A percentile compares a stretch with the other conserved stretches of the same genome.
phyloP scores from a whole-genome alignment of 2,329 filamentous ascomycete species.

The Penicillium sp. region DNA sequence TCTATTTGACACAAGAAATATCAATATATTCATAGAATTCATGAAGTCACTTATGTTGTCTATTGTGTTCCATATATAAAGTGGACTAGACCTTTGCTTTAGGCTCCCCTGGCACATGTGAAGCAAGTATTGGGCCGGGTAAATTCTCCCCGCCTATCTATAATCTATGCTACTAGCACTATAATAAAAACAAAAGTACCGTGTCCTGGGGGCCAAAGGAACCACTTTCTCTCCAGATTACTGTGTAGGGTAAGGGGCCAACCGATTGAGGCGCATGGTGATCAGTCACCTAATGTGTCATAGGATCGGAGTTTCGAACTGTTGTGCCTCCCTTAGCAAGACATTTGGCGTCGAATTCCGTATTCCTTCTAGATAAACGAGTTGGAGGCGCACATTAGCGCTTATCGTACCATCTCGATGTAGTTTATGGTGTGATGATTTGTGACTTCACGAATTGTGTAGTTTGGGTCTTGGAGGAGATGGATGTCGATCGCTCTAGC shows the following conservation, averaged over 20 bases:
- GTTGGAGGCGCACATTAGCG: background rate
- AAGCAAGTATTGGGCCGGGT: background rate
- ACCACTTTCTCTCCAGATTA: too few relatives aligned
- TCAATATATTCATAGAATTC: background rate
- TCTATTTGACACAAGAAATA: too few relatives aligned
- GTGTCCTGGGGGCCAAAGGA: background rate
- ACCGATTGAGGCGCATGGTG: background rate
- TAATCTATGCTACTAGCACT: background rate
- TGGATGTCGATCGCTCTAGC: background rate
- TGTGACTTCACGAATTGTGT: background rate
- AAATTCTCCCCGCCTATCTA: background rate
- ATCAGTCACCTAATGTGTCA: background rate
- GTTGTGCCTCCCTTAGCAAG: background rate
- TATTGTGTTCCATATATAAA: background rate
- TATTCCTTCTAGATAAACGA: background rate
- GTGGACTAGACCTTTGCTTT: background rate
- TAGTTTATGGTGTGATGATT: background rate
- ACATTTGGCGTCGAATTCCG: background rate
- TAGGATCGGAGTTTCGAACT: background rate
- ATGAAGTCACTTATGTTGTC: too few relatives aligned
- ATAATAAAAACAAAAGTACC: background rate
- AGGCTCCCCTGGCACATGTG: background rate
- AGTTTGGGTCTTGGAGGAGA: background rate
- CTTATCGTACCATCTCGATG: background rate
- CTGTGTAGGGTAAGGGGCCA: background rate